Percentiles rank a stretch among this genome's conserved stretches.
Evolutionary conservation across 228 moss, liverwort and hornwort genomes (phyloP).

Genomic region (Sphagnum magellanicum): DNA sequence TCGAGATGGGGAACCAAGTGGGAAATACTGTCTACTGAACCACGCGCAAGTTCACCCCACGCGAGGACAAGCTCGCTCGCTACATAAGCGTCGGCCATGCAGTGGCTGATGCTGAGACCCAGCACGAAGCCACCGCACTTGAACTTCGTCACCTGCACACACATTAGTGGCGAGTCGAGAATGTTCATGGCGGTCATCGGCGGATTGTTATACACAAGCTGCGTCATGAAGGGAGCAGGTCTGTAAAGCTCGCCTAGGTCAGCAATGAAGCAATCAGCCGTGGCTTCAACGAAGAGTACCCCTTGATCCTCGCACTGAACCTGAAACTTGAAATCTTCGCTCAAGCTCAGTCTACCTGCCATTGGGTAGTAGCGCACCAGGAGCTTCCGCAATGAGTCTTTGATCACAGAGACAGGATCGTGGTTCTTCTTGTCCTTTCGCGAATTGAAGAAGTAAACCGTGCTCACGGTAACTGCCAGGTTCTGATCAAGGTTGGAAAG

Average conservation of each 20-base stretch:
- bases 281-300: constrained; percentile 63
- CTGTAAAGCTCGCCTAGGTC: constrained; percentile 65
- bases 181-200: constrained; percentile 28
- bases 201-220: constrained; percentile 59
- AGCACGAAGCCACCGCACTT: constrained; percentile 40
- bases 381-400: constrained; percentile 38
- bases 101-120: constrained; percentile 44
- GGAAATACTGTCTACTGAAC: constrained; percentile 13
- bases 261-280: constrained; percentile 39
- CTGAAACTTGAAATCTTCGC: constrained; percentile 55
- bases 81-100: constrained; percentile 38
- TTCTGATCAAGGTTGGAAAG: constrained; percentile 83
- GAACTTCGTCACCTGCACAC: constrained; percentile 45
- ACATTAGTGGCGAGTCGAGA: constrained; percentile 52
- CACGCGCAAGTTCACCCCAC: constrained; percentile 48
- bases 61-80: constrained; percentile 42
- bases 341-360: constrained; percentile 68
- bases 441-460: constrained; percentile 57
- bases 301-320: constrained; percentile 74
- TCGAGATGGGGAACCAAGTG: constrained; percentile 17
- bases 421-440: constrained; percentile 39
- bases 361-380: constrained; percentile 62
- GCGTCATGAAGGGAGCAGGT: constrained; percentile 47
- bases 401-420: constrained; percentile 50
- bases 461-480: constrained; percentile 57